A percentile compares a stretch with the other conserved stretches of the same genome.
These are phyloP conservation scores for Pythium periplocum DNA, from an alignment of 352 stramenopile genomes.

Conservation along the genomic window DNA sequence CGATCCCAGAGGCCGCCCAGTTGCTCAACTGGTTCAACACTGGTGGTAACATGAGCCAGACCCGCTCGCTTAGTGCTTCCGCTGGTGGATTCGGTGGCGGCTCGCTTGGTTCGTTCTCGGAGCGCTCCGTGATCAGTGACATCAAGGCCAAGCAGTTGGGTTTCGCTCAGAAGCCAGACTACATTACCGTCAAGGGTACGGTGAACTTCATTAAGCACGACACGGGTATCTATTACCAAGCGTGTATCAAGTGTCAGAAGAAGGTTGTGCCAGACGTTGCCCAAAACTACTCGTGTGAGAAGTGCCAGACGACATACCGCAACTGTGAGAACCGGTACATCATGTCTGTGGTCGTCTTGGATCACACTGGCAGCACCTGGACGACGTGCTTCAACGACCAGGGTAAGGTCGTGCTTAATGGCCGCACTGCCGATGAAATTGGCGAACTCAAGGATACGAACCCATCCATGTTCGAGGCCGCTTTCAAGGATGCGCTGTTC, in stretches of 20 bases:
- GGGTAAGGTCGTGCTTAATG: constrained; percentile 90
- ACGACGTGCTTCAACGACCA: constrained; percentile 97
- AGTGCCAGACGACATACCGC: constrained; percentile 93
- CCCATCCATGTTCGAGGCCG: constrained; percentile 87
- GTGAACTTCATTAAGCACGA: constrained; percentile 98
- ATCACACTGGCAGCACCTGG: constrained; percentile 93
- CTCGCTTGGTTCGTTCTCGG: constrained; percentile 72
- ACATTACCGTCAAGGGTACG: constrained; percentile 93
- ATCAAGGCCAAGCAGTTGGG: constrained; percentile 96
- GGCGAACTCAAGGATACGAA: constrained; percentile 80
- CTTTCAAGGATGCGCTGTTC: constrained; percentile 93
- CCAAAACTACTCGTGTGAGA: constrained; percentile 95
- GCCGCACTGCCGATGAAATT: constrained; percentile 91
- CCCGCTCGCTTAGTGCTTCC: constrained; percentile 73
- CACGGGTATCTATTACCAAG: constrained; percentile 82
- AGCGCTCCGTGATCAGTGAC: constrained; percentile 86
- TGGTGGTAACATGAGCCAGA: constrained; percentile 53
- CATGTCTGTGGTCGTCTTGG: constrained; percentile 90
- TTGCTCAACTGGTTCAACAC: constrained; percentile 86
- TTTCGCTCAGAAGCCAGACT: constrained; percentile 95
- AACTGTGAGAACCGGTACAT: constrained; percentile 96
- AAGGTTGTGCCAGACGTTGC: constrained; percentile 92
- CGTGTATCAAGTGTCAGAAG: constrained; percentile 88
- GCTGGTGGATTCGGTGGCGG: constrained; percentile 72
- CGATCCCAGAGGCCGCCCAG: constrained; percentile 80